Conservation (phyloP, 2,329 filamentous ascomycete genomes). For the Zymoseptoria ardabiliae region DNA sequence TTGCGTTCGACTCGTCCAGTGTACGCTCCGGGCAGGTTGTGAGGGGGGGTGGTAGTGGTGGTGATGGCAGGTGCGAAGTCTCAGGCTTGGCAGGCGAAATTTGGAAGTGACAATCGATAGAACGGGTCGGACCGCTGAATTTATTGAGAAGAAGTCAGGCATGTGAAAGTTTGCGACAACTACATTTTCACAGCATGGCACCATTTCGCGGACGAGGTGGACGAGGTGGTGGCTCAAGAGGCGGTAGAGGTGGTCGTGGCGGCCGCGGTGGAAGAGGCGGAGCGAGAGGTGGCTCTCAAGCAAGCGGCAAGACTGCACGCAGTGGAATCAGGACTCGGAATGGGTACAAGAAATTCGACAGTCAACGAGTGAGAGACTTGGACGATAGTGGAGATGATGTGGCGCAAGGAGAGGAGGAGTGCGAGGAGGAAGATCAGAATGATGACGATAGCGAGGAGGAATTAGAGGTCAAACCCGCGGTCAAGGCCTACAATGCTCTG, state of each 20-base stretch:
- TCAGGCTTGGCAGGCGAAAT: neutral
- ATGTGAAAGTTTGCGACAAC: conserved; percentile 1
- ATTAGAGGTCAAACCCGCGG: conserved; percentile 21
- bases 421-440: conserved; percentile 13
- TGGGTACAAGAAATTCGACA: conserved; percentile 30
- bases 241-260: conserved; percentile 18
- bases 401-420: conserved; percentile 15
- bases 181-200: conserved; percentile 16
- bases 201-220: conserved; percentile 24
- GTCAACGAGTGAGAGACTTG: conserved; percentile 28
- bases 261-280: conserved; percentile 30
- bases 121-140: neutral
- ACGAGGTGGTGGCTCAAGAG: conserved; percentile 23
- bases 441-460: conserved; percentile 24
- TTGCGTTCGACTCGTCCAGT: neutral
- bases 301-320: conserved; percentile 21
- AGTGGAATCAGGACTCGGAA: conserved; percentile 28
- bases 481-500: conserved; percentile 49
- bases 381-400: conserved; percentile 21
- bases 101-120: neutral
- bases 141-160: neutral
- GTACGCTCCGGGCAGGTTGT: conserved; percentile 12
- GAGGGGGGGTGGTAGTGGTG: conserved; percentile 3
- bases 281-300: conserved; percentile 16
- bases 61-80: neutral